A percentile compares a stretch with the other conserved stretches of the same genome.
phyloP scores from a whole-genome alignment of 441 rosid genomes.

The Gossypium gossypioides region DNA sequence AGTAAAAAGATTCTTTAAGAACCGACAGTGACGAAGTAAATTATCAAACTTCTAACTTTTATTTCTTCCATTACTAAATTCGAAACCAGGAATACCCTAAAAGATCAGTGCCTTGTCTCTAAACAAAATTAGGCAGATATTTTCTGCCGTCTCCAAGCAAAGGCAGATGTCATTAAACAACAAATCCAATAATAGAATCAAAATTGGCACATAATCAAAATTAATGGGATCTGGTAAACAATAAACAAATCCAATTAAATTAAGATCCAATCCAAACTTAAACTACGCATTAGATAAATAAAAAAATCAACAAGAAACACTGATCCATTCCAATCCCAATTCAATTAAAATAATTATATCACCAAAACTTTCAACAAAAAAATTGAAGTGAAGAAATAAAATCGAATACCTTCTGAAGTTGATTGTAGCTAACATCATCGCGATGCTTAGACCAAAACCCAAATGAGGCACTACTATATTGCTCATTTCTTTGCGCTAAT shows the following conservation, averaged over 20 bases:
- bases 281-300: conserved; percentile 9
- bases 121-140: neutral
- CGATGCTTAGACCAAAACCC: conserved; percentile 78
- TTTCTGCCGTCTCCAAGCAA: neutral
- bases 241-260: conserved; percentile 16
- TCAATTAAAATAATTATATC: neutral
- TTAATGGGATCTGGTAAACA: conserved; percentile 18
- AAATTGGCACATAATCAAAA: neutral
- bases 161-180: neutral
- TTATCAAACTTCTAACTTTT: neutral
- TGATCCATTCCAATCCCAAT: conserved; percentile 24
- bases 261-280: conserved; percentile 26
- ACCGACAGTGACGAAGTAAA: neutral
- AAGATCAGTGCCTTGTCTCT: neutral
- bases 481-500: conserved; percentile 62
- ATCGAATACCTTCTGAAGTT: conserved; percentile 67
- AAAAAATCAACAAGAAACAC: conserved; percentile 8
- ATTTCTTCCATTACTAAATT: neutral
- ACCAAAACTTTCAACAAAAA: neutral
- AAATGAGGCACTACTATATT: conserved; percentile 44
- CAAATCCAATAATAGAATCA: neutral
- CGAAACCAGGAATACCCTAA: neutral
- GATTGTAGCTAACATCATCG: conserved; percentile 63
- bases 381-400: neutral
- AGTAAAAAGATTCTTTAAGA: neutral